phyloP scores from a whole-genome alignment of 2,329 filamentous ascomycete genomes.

The Pyricularia grisea region DNA sequence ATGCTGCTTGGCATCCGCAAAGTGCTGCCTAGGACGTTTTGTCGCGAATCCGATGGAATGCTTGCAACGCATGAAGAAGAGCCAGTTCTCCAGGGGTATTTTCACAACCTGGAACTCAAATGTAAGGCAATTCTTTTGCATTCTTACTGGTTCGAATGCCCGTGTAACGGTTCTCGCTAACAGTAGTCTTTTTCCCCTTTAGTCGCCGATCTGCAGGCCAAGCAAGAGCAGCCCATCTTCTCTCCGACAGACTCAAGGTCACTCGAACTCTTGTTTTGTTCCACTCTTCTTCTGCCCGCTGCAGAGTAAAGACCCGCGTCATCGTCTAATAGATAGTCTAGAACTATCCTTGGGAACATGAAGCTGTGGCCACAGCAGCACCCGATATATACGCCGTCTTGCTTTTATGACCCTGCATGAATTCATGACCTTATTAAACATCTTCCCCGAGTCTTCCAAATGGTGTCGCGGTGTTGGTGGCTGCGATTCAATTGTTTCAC shows the following conservation, averaged over 20 bases:
- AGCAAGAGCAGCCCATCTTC: constrained; percentile 43
- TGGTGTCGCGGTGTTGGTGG: not conserved
- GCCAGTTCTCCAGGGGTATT: constrained; percentile 38
- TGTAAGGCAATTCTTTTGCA: constrained; percentile 33
- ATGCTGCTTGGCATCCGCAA: constrained; percentile 54
- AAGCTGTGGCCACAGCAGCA: not conserved
- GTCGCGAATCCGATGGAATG: constrained; percentile 35
- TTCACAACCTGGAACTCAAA: constrained; percentile 44
- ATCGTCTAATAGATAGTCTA: not conserved
- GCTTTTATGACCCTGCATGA: not conserved
- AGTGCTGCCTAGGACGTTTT: constrained; percentile 43
- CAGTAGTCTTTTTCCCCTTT: not conserved
- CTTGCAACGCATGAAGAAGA: constrained; percentile 36
- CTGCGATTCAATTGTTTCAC: not conserved
- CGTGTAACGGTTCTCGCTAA: not conserved
- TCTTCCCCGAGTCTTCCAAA: not conserved
- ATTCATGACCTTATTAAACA: not conserved
- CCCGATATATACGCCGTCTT: not conserved
- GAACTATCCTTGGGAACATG: not conserved
- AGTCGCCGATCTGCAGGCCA: constrained; percentile 31
- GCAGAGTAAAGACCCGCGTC: constrained; percentile 9
- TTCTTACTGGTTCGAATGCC: not conserved
- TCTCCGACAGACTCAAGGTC: constrained; percentile 37
- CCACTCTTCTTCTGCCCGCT: constrained; percentile 27
- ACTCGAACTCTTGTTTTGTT: constrained; percentile 34